These are phyloP conservation scores for Leishmania martiniquensis DNA, from an alignment of 208 protist species.

Conservation along the genomic window DNA sequence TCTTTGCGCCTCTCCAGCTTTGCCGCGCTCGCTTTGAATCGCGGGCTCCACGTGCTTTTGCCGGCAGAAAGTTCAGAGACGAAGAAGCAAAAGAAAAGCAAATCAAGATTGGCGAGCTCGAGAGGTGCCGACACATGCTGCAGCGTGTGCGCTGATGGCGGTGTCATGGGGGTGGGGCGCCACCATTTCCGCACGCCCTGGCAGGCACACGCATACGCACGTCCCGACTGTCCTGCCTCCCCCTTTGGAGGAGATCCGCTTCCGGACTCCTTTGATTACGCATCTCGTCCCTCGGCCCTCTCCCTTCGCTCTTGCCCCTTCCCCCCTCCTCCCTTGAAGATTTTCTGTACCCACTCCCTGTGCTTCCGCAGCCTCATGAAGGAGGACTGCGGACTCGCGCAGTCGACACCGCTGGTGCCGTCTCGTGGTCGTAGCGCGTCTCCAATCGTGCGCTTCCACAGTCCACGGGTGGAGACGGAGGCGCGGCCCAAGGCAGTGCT, in stretches of 20 bases:
- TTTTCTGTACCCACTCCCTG: background rate
- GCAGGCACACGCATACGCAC: background rate
- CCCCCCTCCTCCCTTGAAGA: background rate
- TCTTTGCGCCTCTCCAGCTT: no score
- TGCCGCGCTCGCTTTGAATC: background rate
- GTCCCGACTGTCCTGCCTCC: background rate
- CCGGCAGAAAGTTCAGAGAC: background rate
- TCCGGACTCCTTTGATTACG: no score
- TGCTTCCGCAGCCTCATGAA: background rate
- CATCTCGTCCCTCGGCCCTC: background rate
- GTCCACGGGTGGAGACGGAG: conserved; percentile 40
- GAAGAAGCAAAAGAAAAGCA: background rate
- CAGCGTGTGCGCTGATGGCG: no score
- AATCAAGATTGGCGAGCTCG: background rate
- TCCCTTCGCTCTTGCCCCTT: background rate
- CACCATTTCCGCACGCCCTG: background rate
- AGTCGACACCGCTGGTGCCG: conserved; percentile 8
- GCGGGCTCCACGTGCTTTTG: background rate
- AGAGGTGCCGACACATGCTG: background rate
- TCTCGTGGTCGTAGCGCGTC: conserved; percentile 46
- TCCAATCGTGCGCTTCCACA: conserved; percentile 77
- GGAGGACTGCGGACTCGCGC: background rate
- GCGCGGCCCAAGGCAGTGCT: conserved; percentile 72
- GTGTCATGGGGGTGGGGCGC: background rate
- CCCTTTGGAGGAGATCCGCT: background rate